A percentile compares a stretch with the other conserved stretches of the same genome.
These are phyloP conservation scores for Talaromyces adpressus DNA, from an alignment of 495 filamentous ascomycete species.

Conservation along the genomic window DNA sequence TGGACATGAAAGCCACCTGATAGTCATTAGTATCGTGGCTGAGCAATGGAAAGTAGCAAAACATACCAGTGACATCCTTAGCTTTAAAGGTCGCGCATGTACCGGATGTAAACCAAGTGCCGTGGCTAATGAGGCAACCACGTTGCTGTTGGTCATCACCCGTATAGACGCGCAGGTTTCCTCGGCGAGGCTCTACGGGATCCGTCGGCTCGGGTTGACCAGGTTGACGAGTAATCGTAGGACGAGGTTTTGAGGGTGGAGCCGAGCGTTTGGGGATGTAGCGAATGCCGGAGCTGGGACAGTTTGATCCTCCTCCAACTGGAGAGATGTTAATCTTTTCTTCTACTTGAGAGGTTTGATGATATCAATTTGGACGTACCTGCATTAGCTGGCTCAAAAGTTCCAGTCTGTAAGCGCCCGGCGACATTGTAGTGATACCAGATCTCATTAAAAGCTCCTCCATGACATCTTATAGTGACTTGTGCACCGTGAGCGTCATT, in stretches of 20 bases:
- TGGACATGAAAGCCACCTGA: conserved; percentile 22
- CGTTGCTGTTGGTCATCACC: conserved; percentile 23
- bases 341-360: background rate
- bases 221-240: conserved; percentile 18
- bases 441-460: conserved; percentile 60
- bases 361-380: conserved; percentile 26
- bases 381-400: conserved; percentile 59
- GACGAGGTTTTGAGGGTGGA: conserved; percentile 13
- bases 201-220: conserved; percentile 28
- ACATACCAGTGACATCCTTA: conserved; percentile 34
- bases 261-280: conserved; percentile 55
- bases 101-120: conserved; percentile 62
- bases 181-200: conserved; percentile 48
- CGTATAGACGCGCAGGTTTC: conserved; percentile 51
- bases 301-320: conserved; percentile 58
- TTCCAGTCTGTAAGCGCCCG: conserved; percentile 67
- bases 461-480: conserved; percentile 62
- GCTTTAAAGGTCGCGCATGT: conserved; percentile 65
- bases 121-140: conserved; percentile 66
- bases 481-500: conserved; percentile 52
- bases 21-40: background rate
- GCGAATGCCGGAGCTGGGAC: conserved; percentile 52
- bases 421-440: conserved; percentile 83
- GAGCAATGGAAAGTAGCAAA: background rate
- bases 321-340: background rate